A percentile compares a stretch with the other conserved stretches of the same genome.
Evolutionary conservation across 352 stramenopile genomes (phyloP).

Genomic region (Phytophthora constricta): DNA sequence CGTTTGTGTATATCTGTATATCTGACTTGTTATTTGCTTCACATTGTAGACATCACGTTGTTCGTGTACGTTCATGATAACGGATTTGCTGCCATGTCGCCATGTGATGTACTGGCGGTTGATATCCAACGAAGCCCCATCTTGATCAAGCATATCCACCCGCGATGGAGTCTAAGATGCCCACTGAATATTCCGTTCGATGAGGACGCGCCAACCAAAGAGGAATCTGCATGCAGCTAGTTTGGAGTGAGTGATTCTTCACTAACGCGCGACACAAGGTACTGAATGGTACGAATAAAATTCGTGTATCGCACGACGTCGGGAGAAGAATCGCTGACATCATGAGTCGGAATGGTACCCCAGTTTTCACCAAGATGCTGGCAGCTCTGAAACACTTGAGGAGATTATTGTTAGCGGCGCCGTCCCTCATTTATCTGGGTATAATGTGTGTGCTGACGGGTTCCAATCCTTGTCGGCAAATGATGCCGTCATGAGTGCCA

Average conservation of each 20-base stretch:
- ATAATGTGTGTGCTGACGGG: neutral
- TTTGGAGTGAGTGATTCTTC: slow-evolving; percentile 6
- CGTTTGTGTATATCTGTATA: no score
- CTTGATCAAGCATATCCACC: slow-evolving; percentile 2
- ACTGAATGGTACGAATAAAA: neutral
- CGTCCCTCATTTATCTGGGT: no score
- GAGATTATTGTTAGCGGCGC: neutral
- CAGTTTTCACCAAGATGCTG: slow-evolving; percentile 4
- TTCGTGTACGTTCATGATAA: slow-evolving; percentile 12
- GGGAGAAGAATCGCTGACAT: neutral
- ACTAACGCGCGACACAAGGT: neutral
- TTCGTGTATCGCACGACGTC: no score
- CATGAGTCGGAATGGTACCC: slow-evolving; percentile 6
- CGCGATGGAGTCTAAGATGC: slow-evolving; percentile 2
- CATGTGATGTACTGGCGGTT: slow-evolving; percentile 6
- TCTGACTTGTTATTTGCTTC: no score
- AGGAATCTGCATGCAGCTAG: neutral
- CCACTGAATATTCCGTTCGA: no score
- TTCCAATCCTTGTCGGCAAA: no score
- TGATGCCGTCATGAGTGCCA: no score
- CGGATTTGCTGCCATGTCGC: neutral
- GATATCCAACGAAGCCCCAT: neutral
- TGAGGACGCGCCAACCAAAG: neutral
- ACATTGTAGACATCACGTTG: neutral
- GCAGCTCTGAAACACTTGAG: neutral